Evolutionary conservation across 2,329 filamentous ascomycete species (phyloP), one percentile per base, ranked within the genome.

Genomic region (Xylaria sp.): DNA sequence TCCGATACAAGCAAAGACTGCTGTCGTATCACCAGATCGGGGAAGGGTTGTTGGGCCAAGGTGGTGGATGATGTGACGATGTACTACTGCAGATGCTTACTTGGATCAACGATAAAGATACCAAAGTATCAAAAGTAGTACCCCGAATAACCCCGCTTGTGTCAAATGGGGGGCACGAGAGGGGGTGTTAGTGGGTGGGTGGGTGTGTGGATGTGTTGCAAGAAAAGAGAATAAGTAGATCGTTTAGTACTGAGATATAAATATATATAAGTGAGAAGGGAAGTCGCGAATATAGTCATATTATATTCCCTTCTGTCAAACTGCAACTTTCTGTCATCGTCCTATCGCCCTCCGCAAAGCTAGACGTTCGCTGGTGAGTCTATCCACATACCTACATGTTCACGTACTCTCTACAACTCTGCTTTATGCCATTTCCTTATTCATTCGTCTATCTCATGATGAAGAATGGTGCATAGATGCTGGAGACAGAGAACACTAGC

Each of bases 201-300:
- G 23, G 41, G 41, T 10, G 25, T 10, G 25, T 31, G 41, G 10
- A 52, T 28, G 41, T 44, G 54, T 46, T 46, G 41, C 3, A 46
- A 18, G 15, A 18, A 13, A 2, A 25, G 41, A 44, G 31, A 28
- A 7, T n/a, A 56, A 60, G 23, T 25, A 37, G 9, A 48, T 25
- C 18, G 15, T 52, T 25, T 46, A 28, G 28, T 44, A 34, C 25
- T 9, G 13, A 5, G 1, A n/a, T 46, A 46, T 59, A 46, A 20
- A 44, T 54, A 70, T 70, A 68, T 70, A 70, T 65, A 69, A 66
- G 62, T 65, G 65, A 69, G 69, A 65, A 69, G 65, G 12, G 64
- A 67, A 41, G 23, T 50, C 58, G 52, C 25, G 34, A 48, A 48
- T 41, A n/a, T 54, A 25, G 18, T n/a, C 15, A 46, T 28, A 20